phyloP scores from a whole-genome alignment of 2,329 filamentous ascomycete species.

The Colletotrichum liriopes region DNA sequence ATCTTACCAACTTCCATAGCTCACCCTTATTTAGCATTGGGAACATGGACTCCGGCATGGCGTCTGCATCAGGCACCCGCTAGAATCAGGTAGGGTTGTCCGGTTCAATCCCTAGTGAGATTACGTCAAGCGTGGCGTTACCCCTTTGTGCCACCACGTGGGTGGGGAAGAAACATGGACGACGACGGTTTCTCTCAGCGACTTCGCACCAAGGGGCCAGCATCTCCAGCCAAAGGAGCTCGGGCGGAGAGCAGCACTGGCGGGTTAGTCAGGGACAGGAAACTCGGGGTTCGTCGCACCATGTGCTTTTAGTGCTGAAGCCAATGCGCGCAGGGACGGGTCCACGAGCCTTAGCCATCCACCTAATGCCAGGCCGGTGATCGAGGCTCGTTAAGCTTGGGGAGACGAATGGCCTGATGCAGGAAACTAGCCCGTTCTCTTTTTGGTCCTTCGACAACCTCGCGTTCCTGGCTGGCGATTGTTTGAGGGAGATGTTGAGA shows the following conservation, averaged over 20 bases:
- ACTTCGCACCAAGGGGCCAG: not conserved
- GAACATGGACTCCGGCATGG: not conserved
- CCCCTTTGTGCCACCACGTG: slow-evolving; percentile 25
- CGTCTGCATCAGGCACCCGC: not conserved
- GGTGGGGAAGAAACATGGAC: not conserved
- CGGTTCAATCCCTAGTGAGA: slow-evolving; percentile 1
- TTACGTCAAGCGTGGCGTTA: slow-evolving; percentile 26
- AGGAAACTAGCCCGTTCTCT: not conserved
- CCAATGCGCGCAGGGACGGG: slow-evolving; percentile 9
- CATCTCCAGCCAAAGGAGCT: not conserved
- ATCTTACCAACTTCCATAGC: not conserved
- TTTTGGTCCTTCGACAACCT: not conserved
- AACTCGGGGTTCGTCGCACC: slow-evolving; percentile 27
- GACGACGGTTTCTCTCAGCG: not conserved
- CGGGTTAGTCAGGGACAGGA: slow-evolving; percentile 21
- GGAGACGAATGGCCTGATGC: not conserved
- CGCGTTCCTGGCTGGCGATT: not conserved
- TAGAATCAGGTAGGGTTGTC: not conserved
- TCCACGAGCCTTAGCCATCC: not conserved
- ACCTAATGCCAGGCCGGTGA: not conserved
- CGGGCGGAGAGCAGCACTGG: not conserved
- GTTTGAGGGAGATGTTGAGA: not conserved
- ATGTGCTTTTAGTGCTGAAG: slow-evolving; percentile 23
- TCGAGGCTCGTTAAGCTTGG: not conserved
- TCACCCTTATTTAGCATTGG: not conserved